Base-by-base conservation (phyloP, 768 basidiomycete species). In the Phanerochaete carnosa region DNA sequence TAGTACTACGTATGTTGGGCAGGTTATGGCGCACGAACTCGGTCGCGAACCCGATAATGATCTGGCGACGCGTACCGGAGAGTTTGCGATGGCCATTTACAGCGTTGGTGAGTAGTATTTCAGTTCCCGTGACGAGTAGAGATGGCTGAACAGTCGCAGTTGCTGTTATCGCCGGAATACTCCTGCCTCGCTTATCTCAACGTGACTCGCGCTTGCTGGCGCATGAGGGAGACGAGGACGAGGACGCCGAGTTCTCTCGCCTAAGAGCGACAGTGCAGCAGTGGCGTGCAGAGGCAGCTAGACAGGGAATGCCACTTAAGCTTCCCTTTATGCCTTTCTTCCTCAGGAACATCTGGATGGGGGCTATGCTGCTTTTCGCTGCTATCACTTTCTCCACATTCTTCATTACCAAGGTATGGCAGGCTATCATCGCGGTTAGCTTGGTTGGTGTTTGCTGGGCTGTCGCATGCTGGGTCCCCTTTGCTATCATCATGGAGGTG, bases 401-500 rank as follows among this genome's bases (percentile, higher is more conserved):
- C 77, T 94, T 93, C 75, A 86, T 98, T 66, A 80, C 80, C 12
- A 92, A 88, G 1, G 91, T 94, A 1, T 75, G 79, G 67, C 85
- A 90, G 83, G 95, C 95, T 9, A 92, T 92, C 16, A 73, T 87
- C 19, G 87, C 90, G 68, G 91, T 97, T 58, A 86, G 87, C 55
- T 70, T 95, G 55, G 86, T 96, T 25, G 95, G 95, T 45, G 89
- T 97, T 37, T 95, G 90, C 72, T 98, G 95, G 95, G 92, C 94
- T 11, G 92, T 97, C 43, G 93, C 95, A n/a, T 93, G 92, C 76
- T 97, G 95, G 95, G 92, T 93, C 16, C 95, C 95, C 2, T 97
- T 97, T 66, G 91, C 95, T 22, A 94, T 97, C 68, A 93, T 98
- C 74, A 98, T 98, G 95, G 95, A 95, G 85, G 94, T 85, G 28